These are phyloP conservation scores for Colletotrichum sp. DNA, from an alignment of 2,329 filamentous ascomycete genomes.

Conservation along the genomic window DNA sequence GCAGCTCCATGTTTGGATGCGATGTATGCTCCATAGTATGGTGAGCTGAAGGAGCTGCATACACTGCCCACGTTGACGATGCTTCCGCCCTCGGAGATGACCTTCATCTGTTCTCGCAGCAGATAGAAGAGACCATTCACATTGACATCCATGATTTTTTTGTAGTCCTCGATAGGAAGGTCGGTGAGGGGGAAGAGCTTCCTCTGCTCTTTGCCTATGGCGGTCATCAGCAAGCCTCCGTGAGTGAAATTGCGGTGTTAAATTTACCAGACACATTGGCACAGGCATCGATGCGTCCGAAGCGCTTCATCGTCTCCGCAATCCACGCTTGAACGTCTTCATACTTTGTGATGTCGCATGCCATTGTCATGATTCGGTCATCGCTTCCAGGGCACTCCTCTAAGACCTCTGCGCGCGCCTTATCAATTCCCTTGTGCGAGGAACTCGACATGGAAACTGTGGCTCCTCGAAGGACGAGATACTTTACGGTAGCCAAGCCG, in stretches of 20 bases:
- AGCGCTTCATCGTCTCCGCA: not conserved
- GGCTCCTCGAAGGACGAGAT: conserved; percentile 29
- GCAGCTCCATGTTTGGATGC: conserved; percentile 43
- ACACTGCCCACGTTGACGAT: conserved; percentile 50
- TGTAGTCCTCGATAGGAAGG: conserved; percentile 24
- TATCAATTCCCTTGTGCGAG: conserved; percentile 26
- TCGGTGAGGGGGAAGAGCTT: conserved; percentile 26
- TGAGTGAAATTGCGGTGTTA: not conserved
- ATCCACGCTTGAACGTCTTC: not conserved
- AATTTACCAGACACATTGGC: conserved; percentile 1
- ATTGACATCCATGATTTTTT: conserved; percentile 24
- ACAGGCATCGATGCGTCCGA: not conserved
- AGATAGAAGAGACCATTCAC: conserved; percentile 26
- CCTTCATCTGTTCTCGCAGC: conserved; percentile 25
- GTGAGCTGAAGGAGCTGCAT: conserved; percentile 25
- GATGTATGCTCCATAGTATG: conserved; percentile 34
- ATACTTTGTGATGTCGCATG: not conserved
- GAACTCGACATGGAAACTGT: not conserved
- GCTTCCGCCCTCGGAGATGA: conserved; percentile 37
- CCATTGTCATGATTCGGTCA: conserved; percentile 8
- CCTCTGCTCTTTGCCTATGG: conserved; percentile 25
- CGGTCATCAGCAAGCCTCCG: not conserved
- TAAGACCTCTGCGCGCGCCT: conserved; percentile 21
- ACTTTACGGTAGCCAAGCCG: conserved; percentile 22
- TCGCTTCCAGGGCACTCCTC: not conserved